Conservation (phyloP, 768 basidiomycete genomes). For the Clitopilus passeckerianus region DNA sequence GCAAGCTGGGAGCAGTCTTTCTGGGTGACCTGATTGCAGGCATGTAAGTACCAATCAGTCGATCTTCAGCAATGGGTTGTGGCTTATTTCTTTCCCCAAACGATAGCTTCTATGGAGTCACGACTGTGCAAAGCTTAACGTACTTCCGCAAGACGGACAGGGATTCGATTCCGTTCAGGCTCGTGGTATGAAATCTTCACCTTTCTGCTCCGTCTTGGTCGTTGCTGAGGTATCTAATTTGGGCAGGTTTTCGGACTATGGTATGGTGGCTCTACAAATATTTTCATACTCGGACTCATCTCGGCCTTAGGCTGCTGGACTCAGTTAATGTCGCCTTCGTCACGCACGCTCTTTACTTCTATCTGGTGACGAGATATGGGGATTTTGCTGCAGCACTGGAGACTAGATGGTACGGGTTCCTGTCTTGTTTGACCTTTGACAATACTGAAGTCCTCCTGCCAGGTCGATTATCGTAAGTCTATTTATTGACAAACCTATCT, state of each 20-base stretch:
- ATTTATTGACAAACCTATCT: not conserved
- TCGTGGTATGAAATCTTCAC: slow-evolving; percentile 17
- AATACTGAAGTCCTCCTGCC: not conserved
- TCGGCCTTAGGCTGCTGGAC: slow-evolving; percentile 24
- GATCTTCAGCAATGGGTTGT: not conserved
- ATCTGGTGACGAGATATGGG: slow-evolving; percentile 26
- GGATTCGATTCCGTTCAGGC: slow-evolving; percentile 23
- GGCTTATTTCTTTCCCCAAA: not conserved
- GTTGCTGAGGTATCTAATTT: not conserved
- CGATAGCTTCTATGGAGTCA: slow-evolving; percentile 35
- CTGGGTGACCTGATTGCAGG: slow-evolving; percentile 35
- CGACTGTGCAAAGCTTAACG: slow-evolving; percentile 32
- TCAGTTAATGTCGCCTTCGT: slow-evolving; percentile 26
- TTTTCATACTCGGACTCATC: not conserved
- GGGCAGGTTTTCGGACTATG: slow-evolving; percentile 20
- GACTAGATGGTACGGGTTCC: slow-evolving; percentile 22
- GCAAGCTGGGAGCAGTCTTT: slow-evolving; percentile 40
- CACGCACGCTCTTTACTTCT: slow-evolving; percentile 29
- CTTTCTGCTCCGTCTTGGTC: not conserved
- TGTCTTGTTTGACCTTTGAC: not conserved
- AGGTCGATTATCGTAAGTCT: not conserved
- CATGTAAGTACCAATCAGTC: slow-evolving; percentile 21
- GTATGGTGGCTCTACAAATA: slow-evolving; percentile 5
- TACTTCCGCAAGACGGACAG: slow-evolving; percentile 28
- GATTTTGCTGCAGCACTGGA: slow-evolving; percentile 18